These are phyloP conservation scores for Cutaneotrichosporon daszewskae DNA, from an alignment of 1,284 basidiomycete genomes.

Conservation along the genomic window DNA sequence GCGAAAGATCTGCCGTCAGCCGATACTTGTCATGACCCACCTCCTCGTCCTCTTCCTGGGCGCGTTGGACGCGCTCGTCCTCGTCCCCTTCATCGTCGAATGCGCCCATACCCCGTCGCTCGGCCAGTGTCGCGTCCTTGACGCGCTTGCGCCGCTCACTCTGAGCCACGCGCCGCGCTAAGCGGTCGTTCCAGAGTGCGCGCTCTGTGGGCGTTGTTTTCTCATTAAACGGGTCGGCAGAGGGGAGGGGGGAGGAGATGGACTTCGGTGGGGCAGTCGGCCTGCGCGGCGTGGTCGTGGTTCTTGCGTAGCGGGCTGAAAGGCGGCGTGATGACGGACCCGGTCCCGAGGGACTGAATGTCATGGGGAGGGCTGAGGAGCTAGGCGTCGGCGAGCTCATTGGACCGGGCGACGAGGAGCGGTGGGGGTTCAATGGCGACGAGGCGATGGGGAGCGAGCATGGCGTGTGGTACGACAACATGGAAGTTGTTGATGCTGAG, in stretches of 20 bases:
- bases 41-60: slow-evolving; percentile 42
- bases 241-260: neutral
- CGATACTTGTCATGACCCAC: slow-evolving; percentile 14
- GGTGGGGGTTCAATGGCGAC: slow-evolving; percentile 36
- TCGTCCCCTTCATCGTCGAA: slow-evolving; percentile 22
- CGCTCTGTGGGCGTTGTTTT: slow-evolving; percentile 35
- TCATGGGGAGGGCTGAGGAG: slow-evolving; percentile 1
- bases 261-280: slow-evolving; percentile 2
- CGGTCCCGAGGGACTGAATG: neutral
- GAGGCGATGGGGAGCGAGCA: slow-evolving; percentile 20
- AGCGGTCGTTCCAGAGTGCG: slow-evolving; percentile 36
- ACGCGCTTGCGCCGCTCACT: slow-evolving; percentile 23
- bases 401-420: slow-evolving; percentile 20
- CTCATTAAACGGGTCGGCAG: slow-evolving; percentile 28
- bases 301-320: slow-evolving; percentile 17
- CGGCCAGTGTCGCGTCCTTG: slow-evolving; percentile 24
- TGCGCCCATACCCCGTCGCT: slow-evolving; percentile 19
- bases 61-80: slow-evolving; percentile 33
- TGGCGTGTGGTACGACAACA: slow-evolving; percentile 12
- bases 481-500: neutral
- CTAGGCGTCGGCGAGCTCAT: slow-evolving; percentile 21
- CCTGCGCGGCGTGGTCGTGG: slow-evolving; percentile 2
- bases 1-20: slow-evolving; percentile 37
- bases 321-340: slow-evolving; percentile 1
- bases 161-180: slow-evolving; percentile 31